Percentiles rank a stretch among this genome's conserved stretches.
These are phyloP conservation scores for Fraxinus pennsylvanica DNA, from an alignment of 257 asterid genomes.

Conservation along the genomic window DNA sequence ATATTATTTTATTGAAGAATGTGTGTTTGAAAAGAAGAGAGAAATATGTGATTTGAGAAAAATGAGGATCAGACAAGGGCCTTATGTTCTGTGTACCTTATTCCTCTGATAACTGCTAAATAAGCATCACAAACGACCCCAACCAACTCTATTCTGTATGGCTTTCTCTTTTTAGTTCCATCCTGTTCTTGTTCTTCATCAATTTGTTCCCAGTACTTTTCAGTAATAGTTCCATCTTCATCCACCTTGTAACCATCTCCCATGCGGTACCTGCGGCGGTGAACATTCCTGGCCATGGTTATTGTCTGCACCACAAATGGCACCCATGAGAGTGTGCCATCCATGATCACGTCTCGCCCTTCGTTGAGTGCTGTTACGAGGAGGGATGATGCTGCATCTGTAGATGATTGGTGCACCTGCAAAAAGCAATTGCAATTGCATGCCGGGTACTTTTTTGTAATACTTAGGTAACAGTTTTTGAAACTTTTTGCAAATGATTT, in stretches of 20 bases:
- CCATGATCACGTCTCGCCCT: slow-evolving; percentile 94
- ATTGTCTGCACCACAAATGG: slow-evolving; percentile 92
- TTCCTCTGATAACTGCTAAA: slow-evolving; percentile 83
- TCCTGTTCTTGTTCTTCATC: slow-evolving; percentile 70
- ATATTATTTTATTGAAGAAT: too few species aligned
- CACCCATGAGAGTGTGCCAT: slow-evolving; percentile 86
- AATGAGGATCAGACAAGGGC: too few species aligned
- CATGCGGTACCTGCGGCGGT: slow-evolving; percentile 81
- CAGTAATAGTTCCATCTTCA: slow-evolving; percentile 63
- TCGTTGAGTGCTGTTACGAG: slow-evolving; percentile 92
- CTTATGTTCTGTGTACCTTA: slow-evolving; percentile 49
- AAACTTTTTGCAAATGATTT: not conserved
- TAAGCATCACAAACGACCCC: slow-evolving; percentile 92
- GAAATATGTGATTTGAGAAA: too few species aligned
- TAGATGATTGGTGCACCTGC: slow-evolving; percentile 93
- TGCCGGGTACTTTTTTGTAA: not conserved
- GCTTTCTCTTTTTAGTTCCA: slow-evolving; percentile 65
- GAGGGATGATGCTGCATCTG: slow-evolving; percentile 94
- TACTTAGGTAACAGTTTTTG: not conserved
- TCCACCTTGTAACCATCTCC: slow-evolving; percentile 75
- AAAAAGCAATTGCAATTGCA: slow-evolving; percentile 9
- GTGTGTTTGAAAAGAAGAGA: too few species aligned
- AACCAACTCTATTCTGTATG: slow-evolving; percentile 84
- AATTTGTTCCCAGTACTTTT: slow-evolving; percentile 83
- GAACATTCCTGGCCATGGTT: slow-evolving; percentile 89